Conservation (phyloP, 768 basidiomycete species). For the Tremella mesenterica region DNA sequence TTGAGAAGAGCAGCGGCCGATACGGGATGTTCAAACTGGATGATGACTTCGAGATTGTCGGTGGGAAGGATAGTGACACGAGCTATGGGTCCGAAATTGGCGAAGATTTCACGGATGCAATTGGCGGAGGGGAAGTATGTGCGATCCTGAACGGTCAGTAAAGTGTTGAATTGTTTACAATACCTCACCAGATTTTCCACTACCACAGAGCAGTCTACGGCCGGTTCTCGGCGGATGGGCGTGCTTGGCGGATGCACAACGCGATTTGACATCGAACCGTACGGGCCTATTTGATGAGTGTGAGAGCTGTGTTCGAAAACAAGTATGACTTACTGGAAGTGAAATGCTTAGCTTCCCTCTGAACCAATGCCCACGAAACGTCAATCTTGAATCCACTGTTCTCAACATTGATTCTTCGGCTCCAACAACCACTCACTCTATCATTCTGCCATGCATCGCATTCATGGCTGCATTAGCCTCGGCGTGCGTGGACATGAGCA, state of each 20-base stretch:
- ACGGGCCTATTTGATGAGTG: background rate
- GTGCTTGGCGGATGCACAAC: conserved; percentile 28
- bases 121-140: conserved; percentile 15
- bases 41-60: conserved; percentile 12
- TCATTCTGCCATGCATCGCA: conserved; percentile 20
- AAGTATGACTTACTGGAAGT: conserved; percentile 9
- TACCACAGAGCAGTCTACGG: conserved; percentile 17
- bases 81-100: conserved; percentile 21
- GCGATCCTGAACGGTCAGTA: conserved; percentile 21
- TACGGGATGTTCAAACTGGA: conserved; percentile 23
- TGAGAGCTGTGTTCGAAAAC: background rate
- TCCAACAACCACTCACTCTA: conserved; percentile 22
- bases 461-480: conserved; percentile 31
- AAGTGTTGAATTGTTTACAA: background rate
- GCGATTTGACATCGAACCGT: conserved; percentile 17
- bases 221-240: conserved; percentile 9
- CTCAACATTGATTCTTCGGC: background rate
- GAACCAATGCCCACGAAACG: conserved; percentile 35
- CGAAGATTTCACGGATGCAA: conserved; percentile 22
- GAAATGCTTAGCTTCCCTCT: conserved; percentile 22
- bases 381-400: conserved; percentile 29
- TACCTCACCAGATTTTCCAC: conserved; percentile 29
- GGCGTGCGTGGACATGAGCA: conserved; percentile 31
- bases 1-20: conserved; percentile 22
- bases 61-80: conserved; percentile 16